A percentile compares a stretch with the other conserved stretches of the same genome.
Conservation (phyloP, 345 rosid genomes). For the Gossypium longicalyx region DNA sequence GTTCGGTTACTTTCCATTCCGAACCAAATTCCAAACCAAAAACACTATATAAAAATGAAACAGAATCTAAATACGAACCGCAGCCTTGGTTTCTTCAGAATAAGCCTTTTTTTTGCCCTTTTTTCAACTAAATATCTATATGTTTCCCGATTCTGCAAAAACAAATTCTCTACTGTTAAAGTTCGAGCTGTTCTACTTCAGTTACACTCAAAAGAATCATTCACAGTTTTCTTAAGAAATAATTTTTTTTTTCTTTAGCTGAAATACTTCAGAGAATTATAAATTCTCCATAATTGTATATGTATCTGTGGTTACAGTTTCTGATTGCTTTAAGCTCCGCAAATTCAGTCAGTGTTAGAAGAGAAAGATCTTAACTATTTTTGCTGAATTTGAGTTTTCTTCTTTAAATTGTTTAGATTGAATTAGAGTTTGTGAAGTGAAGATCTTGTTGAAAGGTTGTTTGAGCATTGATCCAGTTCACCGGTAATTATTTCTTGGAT, state of each 20-base stretch:
- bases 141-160: slow-evolving; percentile 14
- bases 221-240: neutral
- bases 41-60: neutral
- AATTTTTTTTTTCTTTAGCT: slow-evolving; percentile 1
- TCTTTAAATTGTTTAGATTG: neutral
- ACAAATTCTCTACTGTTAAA: slow-evolving; percentile 1
- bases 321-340: neutral
- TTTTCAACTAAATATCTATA: slow-evolving; percentile 2
- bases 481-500: slow-evolving; percentile 6
- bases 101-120: neutral
- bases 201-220: slow-evolving; percentile 17
- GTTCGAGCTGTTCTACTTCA: slow-evolving; percentile 23
- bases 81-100: slow-evolving; percentile 4
- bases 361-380: neutral
- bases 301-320: neutral
- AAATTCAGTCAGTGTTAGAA: neutral
- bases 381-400: neutral
- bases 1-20: neutral
- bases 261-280: neutral
- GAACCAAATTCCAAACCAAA: slow-evolving; percentile 12
- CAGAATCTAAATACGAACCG: neutral
- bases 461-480: neutral
- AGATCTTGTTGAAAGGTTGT: slow-evolving; percentile 5
- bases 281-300: neutral
- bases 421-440: neutral